These are phyloP conservation scores for Sindora glabra DNA, from an alignment of 306 rosid species.

Conservation along the genomic window DNA sequence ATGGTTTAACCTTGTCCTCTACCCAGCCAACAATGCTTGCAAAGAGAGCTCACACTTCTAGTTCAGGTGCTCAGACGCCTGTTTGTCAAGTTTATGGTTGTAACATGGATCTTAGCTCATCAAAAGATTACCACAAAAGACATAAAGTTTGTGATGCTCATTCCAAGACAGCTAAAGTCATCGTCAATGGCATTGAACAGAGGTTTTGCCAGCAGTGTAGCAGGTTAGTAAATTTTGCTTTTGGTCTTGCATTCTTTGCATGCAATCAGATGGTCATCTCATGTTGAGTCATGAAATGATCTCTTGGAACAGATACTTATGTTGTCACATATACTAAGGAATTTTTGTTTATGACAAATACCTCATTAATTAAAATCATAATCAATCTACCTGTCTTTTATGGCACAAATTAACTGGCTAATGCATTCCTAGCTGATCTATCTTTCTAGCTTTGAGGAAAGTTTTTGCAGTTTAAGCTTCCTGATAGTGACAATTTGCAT, in stretches of 20 bases:
- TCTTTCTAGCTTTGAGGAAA: slow-evolving; percentile 8
- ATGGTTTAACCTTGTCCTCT: slow-evolving; percentile 20
- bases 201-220: slow-evolving; percentile 91
- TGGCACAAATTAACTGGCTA: background rate
- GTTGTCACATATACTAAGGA: no score
- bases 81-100: slow-evolving; percentile 78
- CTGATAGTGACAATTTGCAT: background rate
- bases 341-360: no score
- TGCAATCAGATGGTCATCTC: background rate
- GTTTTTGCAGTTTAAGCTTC: background rate
- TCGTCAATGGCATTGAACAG: slow-evolving; percentile 74
- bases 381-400: background rate
- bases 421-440: background rate
- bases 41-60: slow-evolving; percentile 42
- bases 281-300: no score
- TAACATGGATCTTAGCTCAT: slow-evolving; percentile 60
- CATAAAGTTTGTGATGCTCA: slow-evolving; percentile 81
- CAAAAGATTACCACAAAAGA: slow-evolving; percentile 77
- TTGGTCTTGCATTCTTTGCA: background rate
- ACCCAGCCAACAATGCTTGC: slow-evolving; percentile 10
- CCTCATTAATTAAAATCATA: background rate
- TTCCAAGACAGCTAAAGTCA: slow-evolving; percentile 67
- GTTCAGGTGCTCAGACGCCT: slow-evolving; percentile 33
- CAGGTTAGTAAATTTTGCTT: slow-evolving; percentile 37
- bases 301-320: no score